Evolutionary conservation across 2,329 filamentous ascomycete genomes (phyloP).

Genomic region (Trichoderma atrobrunneum): DNA sequence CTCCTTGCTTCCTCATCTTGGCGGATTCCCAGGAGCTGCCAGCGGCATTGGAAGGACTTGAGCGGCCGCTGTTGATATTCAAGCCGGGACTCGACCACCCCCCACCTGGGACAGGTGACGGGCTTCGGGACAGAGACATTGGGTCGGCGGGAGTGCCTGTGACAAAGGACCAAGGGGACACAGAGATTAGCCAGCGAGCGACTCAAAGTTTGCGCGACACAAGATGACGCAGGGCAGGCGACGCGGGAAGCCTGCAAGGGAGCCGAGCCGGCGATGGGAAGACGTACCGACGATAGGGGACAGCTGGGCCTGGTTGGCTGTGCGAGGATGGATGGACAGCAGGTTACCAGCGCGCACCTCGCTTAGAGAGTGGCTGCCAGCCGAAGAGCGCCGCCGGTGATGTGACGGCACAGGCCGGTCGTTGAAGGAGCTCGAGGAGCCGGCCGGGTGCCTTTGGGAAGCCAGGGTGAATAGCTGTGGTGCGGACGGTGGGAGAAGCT

Average conservation of each 20-base stretch:
- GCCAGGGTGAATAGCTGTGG: conserved; percentile 45
- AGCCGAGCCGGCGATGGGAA: not conserved
- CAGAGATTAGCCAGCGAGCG: conserved; percentile 29
- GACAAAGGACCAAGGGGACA: conserved; percentile 22
- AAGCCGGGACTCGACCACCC: conserved; percentile 86
- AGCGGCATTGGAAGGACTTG: conserved; percentile 60
- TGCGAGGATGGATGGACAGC: conserved; percentile 32
- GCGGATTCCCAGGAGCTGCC: conserved; percentile 73
- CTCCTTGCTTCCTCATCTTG: conserved; percentile 71
- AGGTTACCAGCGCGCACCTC: conserved; percentile 33
- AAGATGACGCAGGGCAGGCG: conserved; percentile 16
- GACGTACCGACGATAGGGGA: conserved; percentile 57
- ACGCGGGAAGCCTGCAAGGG: conserved; percentile 13
- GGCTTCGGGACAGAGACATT: conserved; percentile 86
- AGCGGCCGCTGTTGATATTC: conserved; percentile 68
- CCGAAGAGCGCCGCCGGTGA: conserved; percentile 50
- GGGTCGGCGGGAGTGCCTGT: conserved; percentile 54
- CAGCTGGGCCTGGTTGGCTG: conserved; percentile 36
- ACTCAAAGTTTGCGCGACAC: conserved; percentile 21
- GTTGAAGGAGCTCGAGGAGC: conserved; percentile 54
- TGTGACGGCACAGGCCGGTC: conserved; percentile 48
- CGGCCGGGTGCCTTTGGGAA: conserved; percentile 46
- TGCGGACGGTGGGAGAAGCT: conserved; percentile 20
- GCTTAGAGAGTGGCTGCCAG: conserved; percentile 32
- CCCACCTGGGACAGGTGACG: conserved; percentile 78